Base-by-base conservation (phyloP, 768 basidiomycete genomes). In the Termitomyces sp. region DNA sequence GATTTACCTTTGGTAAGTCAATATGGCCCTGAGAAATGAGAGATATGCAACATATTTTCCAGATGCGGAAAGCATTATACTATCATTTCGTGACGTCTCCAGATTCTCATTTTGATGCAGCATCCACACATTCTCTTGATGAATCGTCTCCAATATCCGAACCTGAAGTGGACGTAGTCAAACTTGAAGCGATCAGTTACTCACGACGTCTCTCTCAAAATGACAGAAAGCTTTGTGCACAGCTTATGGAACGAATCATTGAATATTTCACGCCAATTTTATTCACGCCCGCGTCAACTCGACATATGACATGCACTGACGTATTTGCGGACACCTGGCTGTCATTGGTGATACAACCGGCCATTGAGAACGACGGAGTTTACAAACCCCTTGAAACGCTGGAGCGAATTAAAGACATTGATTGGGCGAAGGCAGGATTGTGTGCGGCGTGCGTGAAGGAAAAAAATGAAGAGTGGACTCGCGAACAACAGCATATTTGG, bases 301-400 rank as follows among this genome's bases (percentile, higher is more conserved):
- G 76, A 1, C 90, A 91, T 66, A 89, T 89, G 87, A 72, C 72
- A 4, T 91, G 90, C 70, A 90, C 88, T 4, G 83, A 89, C 67
- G 72, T 82, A 0, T 78, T 91, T 56, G 90, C 89, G 1, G 86
- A 86, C 53, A 76, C 72, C 54, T 91, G 89, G 90, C 87, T 89
- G 81, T 60, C 76, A 24, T 73, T 83, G 41, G 87, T 91, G n/a
- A 85, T 88, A 41, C 75, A 82, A 52, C 86, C 85, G 12, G 87
- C 87, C 0, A 75, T 91, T 24, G 78, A 76, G 18, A 73, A 77
- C 57, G 80, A 81, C 57, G 86, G 87, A 7, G 81, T 89, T 31
- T 86, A 83, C 66, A 85, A 81, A 52, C 90, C 89, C 27, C 75
- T 92, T 24, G 88, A 91, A 74, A 86, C 85, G 30, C 75, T 92